These are phyloP conservation scores for Phytophthora vignae DNA, from an alignment of 352 stramenopile species.

Conservation along the genomic window DNA sequence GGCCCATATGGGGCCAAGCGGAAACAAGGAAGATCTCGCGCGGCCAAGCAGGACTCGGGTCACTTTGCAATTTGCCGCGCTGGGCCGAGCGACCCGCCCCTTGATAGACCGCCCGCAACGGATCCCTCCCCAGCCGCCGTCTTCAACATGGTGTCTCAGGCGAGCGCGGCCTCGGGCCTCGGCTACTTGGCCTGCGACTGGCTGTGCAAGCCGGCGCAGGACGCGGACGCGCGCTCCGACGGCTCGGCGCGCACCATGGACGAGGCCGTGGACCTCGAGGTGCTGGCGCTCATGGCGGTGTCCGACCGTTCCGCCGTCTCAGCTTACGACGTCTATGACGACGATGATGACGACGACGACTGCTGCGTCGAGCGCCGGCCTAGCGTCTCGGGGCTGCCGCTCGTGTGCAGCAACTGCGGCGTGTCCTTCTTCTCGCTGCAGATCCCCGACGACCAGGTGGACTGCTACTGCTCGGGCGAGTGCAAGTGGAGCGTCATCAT, in stretches of 20 bases:
- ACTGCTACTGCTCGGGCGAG: conserved; percentile 88
- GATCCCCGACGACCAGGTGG: conserved; percentile 64
- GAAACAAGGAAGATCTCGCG: neutral
- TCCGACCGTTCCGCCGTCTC: neutral
- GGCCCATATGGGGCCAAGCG: neutral
- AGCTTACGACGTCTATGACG: neutral
- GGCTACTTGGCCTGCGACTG: conserved; percentile 22
- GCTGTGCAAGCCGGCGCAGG: conserved; percentile 18
- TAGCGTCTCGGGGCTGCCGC: conserved; percentile 69
- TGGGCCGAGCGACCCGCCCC: neutral
- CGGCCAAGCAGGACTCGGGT: conserved; percentile 6
- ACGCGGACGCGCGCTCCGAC: conserved; percentile 36
- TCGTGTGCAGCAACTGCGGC: conserved; percentile 86
- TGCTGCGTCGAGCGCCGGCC: conserved; percentile 6
- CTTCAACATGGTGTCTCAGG: conserved; percentile 33
- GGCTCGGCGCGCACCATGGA: conserved; percentile 36
- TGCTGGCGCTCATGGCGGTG: conserved; percentile 40
- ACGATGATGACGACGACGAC: conserved; percentile 10
- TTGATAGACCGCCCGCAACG: neutral
- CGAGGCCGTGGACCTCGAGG: conserved; percentile 55
- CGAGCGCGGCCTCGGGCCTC: conserved; percentile 1
- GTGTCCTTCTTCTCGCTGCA: conserved; percentile 85
- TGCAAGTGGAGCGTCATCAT: conserved; percentile 92
- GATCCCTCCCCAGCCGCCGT: neutral
- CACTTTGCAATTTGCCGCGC: conserved; percentile 43